Percentiles rank a stretch among this genome's conserved stretches.
These are phyloP conservation scores for Rosa hybrid DNA, from an alignment of 331 rosid species.

Conservation along the genomic window DNA sequence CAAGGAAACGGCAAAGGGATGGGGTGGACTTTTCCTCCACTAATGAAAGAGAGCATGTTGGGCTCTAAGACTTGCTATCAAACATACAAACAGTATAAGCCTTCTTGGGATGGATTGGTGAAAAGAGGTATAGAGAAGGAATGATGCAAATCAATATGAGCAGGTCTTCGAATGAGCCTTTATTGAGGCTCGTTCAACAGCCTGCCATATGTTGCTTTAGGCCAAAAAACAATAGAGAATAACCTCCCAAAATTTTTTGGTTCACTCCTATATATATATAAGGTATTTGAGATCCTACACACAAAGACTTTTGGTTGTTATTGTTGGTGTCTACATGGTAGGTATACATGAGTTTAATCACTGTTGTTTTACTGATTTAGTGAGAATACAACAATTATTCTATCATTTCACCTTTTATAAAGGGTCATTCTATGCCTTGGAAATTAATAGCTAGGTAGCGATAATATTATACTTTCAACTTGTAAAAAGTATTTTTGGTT, in stretches of 20 bases:
- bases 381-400: neutral
- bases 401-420: neutral
- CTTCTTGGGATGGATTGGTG: conserved; percentile 80
- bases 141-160: conserved; percentile 71
- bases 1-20: no score
- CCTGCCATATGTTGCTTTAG: conserved; percentile 62
- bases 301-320: neutral
- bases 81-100: conserved; percentile 60
- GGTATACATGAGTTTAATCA: conserved; percentile 11
- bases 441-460: neutral
- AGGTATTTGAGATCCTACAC: conserved; percentile 6
- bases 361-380: conserved; percentile 2
- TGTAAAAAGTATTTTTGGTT: neutral
- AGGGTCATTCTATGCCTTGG: neutral
- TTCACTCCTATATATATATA: neutral
- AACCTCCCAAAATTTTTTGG: neutral
- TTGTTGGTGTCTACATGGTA: conserved; percentile 3
- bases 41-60: conserved; percentile 70
- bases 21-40: conserved; percentile 89
- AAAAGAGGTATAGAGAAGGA: conserved; percentile 69
- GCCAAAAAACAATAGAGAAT: neutral
- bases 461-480: neutral
- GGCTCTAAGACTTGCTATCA: conserved; percentile 55
- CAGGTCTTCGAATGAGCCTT: conserved; percentile 70
- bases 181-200: no score